Evolutionary conservation across 768 basidiomycete genomes (phyloP).

Genomic region (Suillus decipiens): DNA sequence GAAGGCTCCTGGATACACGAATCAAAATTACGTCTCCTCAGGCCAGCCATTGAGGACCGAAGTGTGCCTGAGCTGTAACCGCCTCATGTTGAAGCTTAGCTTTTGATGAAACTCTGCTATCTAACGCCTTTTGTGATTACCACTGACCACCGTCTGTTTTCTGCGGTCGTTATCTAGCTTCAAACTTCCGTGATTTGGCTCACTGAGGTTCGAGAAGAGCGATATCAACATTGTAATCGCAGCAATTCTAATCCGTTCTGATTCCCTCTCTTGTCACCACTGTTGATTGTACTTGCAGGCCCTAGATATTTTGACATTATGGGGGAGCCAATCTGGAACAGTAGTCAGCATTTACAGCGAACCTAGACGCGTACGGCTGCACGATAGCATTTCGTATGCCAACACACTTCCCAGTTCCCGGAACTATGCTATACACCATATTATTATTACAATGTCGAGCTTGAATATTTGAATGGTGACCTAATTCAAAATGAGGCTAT

Average conservation of each 20-base stretch:
- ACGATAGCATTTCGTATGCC: background rate
- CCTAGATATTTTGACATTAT: conserved; percentile 44
- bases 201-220: conserved; percentile 69
- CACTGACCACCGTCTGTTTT: conserved; percentile 64
- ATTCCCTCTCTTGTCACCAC: background rate
- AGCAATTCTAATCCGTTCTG: conserved; percentile 42
- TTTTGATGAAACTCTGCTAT: too few relatives aligned
- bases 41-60: too few relatives aligned
- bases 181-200: conserved; percentile 74
- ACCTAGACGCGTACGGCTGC: background rate
- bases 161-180: conserved; percentile 71
- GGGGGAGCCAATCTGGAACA: conserved; percentile 51
- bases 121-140: conserved; percentile 31
- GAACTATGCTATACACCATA: background rate
- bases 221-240: conserved; percentile 61
- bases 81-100: too few relatives aligned
- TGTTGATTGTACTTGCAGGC: conserved; percentile 32
- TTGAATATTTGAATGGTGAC: background rate
- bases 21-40: too few relatives aligned
- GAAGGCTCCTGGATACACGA: too few relatives aligned
- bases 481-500: background rate
- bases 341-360: conserved; percentile 42
- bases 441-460: background rate
- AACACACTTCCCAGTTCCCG: background rate
- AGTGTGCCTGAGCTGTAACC: too few relatives aligned